Base-by-base conservation (phyloP, 176 grass and related monocot genomes). In the Cenchrus americanus region DNA sequence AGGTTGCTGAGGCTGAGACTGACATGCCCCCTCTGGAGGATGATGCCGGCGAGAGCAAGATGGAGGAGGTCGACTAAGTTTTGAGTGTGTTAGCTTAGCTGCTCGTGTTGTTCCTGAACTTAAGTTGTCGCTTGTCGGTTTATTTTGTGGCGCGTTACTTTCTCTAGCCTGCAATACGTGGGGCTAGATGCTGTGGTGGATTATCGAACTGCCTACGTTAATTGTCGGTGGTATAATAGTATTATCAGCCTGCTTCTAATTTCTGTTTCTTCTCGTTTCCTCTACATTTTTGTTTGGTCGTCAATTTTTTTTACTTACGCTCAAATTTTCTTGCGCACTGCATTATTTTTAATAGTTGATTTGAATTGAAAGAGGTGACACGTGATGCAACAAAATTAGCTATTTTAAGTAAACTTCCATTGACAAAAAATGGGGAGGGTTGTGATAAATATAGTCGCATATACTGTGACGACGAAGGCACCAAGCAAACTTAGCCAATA, bases 31-130 rank as follows among this genome's bases (percentile, higher is more conserved):
- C 93, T 0, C 86, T 99, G 10, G 96, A 99, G 81, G 96, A 99
- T 10, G 96, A 99, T 32, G 89, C 91, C 0, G 93, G 88, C 14
- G 96, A 96, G 91, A 99, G 96, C 89, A 99, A 96, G 96, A 99
- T 99, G 96, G 96, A 99, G 83, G 96, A 99, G 71, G 96, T 99
- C 5, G 96, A 99, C 65, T 99, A 95, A 87, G 78, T 22, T 62
- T 62, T 34, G 48, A 14, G 2, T 47, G 12, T 34, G 19, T 22
- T 83, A 78, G 82, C 50, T 2, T 82, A 73, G 83, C 19, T 59
- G 13, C 0, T 86, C 54, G 59, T 48, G 23, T 77, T 81, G 47
- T 69, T 7, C 42, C 27, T 68, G 57, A 73, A 42, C 24, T 62
- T 14, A 21, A 42, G 34, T 15, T 41, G 17, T 86, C 64, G 7